Base-by-base conservation (phyloP, 768 basidiomycete species). In the Mycena vulgaris region DNA sequence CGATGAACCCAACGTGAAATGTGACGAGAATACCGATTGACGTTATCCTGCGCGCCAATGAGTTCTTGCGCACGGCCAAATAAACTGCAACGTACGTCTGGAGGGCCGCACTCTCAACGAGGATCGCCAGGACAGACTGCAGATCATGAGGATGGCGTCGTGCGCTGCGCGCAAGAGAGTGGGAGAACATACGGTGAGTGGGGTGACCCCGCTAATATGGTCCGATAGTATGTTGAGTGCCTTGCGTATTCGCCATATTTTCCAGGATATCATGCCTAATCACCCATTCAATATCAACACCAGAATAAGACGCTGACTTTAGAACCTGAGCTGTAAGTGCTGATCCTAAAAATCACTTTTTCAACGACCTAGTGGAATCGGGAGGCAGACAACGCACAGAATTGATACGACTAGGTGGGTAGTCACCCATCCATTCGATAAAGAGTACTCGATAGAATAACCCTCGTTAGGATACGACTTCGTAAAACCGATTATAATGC, bases 31-130 rank as follows among this genome's bases (percentile, higher is more conserved):
- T 14, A 3, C 30, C 57, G 8, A 60, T 51, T 9, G 57, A 2
- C 3, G 28, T 21, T 17, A 28, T 35, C 6, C 66, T 60, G 55
- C 31, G 49, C 28, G 2, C 45, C 2, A 31, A n/a, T 11, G 35
- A 37, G 51, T 21, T 9, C 5, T 3, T 27, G 5, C 14, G 27
- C 3, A n/a, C 21, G 27, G n/a, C n/a, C 28, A 37, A 25, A 19
- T 33, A 25, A 52, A 28, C 28, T 30, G 49, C 3, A 14, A 56
- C 55, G 25, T n/a, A 56, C 48, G 48, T 67, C 35, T 67, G 66
- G 17, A 67, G 35, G 8, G 48, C 57, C 28, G 66, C 66, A 25
- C 66, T 59, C 30, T 67, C 66, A 7, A 53, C 57, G n/a, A 66
- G 3, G 21, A 47, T 48, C 8, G 42, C 64, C 9, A 66, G 42